Evolutionary conservation across 257 asterid genomes (phyloP), one percentile per base, ranked within the genome.

Genomic region (Nicotiana knightiana): DNA sequence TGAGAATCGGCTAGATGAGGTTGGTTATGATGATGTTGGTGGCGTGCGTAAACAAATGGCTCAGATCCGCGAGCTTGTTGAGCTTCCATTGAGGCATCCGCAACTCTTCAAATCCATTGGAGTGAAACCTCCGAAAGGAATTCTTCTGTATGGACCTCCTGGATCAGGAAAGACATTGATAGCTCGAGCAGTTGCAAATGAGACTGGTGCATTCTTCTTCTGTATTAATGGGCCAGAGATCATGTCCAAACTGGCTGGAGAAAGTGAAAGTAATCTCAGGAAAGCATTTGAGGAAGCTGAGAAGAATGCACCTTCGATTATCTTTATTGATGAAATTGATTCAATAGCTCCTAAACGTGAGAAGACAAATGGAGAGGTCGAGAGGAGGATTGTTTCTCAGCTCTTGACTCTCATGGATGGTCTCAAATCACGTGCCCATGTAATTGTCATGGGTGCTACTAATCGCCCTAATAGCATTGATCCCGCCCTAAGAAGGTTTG

Each of bases 241-340:
- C 55, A 94, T 94, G 98, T 94, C 98, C 1, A 94, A 94, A 84
- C 76, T 94, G 90, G 97, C 98, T 0, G 98, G 98, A 87, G 98
- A 94, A 88, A 94, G 98, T 85, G 98, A 94, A 76, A 91, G 97
- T 87, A 94, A 94, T 84, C 94, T 94, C 64, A 89, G 98, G 87
- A 94, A 94, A 91, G 98, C 98, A 21, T 94, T 93, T 84, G 98
- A 94, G 86, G 97, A 94, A 86, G 98, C 98, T 9, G 97, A 94
- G 89, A 91, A 94, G 90, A 94, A 93, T 83, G 98, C 98, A n/a
- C 98, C 98, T 9, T 93, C 98, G 18, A 93, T 93, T 73, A 93
- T 93, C 62, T 93, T 93, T 61, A 93, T 93, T 77, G 98, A 93
- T 88, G 98, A 94, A 84, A 87, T 94, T 82, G 98, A 94, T 78